phyloP scores from a whole-genome alignment of 345 rosid species.

The Lagerstroemia speciosa region DNA sequence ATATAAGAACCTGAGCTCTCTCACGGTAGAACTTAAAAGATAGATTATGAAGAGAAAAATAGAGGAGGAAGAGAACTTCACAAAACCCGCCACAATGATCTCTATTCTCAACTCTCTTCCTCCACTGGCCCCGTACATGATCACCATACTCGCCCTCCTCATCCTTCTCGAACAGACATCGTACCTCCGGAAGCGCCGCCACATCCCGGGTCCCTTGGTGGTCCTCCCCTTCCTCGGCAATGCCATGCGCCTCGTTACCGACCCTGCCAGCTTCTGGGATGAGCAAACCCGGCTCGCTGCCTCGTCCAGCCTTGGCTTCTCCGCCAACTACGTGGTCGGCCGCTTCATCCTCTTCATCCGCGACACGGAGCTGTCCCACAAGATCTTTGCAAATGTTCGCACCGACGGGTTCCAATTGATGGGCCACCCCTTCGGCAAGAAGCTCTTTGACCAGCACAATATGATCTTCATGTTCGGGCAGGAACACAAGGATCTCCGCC shows the following conservation, averaged over 20 bases:
- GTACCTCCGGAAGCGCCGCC: constrained; percentile 50
- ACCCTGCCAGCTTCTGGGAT: constrained; percentile 74
- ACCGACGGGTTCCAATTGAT: constrained; percentile 72
- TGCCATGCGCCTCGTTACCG: constrained; percentile 36
- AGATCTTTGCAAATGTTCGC: constrained; percentile 61
- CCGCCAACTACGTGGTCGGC: constrained; percentile 60
- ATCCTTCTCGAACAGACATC: constrained; percentile 45
- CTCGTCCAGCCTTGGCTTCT: constrained; percentile 32
- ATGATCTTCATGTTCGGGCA: constrained; percentile 79
- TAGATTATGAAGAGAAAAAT: background rate
- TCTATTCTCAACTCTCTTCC: background rate
- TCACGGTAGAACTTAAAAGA: too few species aligned
- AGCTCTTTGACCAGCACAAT: constrained; percentile 79
- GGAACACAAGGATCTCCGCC: constrained; percentile 71
- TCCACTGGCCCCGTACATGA: background rate
- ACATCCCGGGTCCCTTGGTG: constrained; percentile 46
- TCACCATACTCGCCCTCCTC: constrained; percentile 19
- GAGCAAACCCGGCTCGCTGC: constrained; percentile 31
- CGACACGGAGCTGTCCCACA: constrained; percentile 58
- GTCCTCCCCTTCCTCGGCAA: constrained; percentile 64
- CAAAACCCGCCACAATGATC: background rate
- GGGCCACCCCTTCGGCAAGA: constrained; percentile 84
- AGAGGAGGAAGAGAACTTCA: background rate
- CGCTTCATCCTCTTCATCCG: constrained; percentile 57
- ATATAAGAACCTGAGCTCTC: too few species aligned